A percentile compares a stretch with the other conserved stretches of the same genome.
These are phyloP conservation scores for Coffea humblotiana DNA, from an alignment of 305 asterid genomes.

Conservation along the genomic window DNA sequence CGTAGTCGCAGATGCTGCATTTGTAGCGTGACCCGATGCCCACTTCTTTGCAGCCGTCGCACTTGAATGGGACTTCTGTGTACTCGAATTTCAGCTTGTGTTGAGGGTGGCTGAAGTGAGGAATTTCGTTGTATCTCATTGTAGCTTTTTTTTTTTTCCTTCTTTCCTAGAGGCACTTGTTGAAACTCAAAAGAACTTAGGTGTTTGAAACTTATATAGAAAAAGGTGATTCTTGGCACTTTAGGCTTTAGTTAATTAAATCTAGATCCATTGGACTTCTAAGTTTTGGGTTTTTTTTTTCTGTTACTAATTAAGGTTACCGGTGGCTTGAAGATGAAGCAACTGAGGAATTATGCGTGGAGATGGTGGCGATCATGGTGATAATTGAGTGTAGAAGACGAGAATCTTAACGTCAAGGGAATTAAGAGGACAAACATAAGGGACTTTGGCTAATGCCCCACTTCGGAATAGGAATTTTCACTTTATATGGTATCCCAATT, in stretches of 20 bases:
- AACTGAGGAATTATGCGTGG: conserved; percentile 51
- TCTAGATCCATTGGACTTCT: too few species aligned
- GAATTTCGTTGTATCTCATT: conserved; percentile 77
- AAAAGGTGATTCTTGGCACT: conserved; percentile 20
- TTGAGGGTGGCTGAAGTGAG: conserved; percentile 78
- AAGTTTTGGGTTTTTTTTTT: too few species aligned
- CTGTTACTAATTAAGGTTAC: conserved; percentile 17
- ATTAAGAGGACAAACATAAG: conserved; percentile 22
- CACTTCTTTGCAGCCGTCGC: conserved; percentile 96
- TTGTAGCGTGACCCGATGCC: conserved; percentile 87
- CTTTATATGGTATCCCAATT: conserved; percentile 36
- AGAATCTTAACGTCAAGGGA: conserved; percentile 25
- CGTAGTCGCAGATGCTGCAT: conserved; percentile 72
- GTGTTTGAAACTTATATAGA: conserved; percentile 2
- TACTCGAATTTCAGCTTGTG: conserved; percentile 69
- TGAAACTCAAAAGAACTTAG: not conserved
- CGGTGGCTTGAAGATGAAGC: conserved; percentile 67
- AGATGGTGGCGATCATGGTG: conserved; percentile 24
- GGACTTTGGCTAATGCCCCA: conserved; percentile 32
- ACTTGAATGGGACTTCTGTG: conserved; percentile 80
- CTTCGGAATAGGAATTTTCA: conserved; percentile 35
- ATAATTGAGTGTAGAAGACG: conserved; percentile 16
- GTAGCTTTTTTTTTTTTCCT: not conserved
- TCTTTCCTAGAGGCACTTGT: not conserved
- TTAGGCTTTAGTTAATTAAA: not conserved